These are phyloP conservation scores for Oleoguttula mirabilis DNA, from an alignment of 495 filamentous ascomycete genomes.

Conservation along the genomic window DNA sequence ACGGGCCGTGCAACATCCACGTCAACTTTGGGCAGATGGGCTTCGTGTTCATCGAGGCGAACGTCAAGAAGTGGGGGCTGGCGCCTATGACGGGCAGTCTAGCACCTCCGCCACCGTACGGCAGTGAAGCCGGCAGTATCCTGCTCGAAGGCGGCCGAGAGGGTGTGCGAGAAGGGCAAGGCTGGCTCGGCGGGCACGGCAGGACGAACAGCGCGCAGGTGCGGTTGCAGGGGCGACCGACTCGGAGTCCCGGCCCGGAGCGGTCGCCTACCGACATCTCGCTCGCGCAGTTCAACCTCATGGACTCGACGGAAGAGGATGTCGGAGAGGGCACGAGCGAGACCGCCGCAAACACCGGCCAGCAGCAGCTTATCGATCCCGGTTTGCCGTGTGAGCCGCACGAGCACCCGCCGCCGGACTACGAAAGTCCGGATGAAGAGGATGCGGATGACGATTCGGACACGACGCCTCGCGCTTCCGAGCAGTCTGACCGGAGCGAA, in stretches of 20 bases:
- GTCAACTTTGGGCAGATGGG: constrained; percentile 97
- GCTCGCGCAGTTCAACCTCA: constrained; percentile 62
- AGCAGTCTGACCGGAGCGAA: constrained; percentile 2
- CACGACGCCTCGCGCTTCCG: constrained; percentile 8
- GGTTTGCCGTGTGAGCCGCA: constrained; percentile 24
- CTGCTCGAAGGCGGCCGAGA: constrained; percentile 77
- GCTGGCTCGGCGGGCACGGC: constrained; percentile 38
- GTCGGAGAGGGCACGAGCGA: constrained; percentile 59
- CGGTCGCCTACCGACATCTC: constrained; percentile 96
- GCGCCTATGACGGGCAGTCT: constrained; percentile 92
- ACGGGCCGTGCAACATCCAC: constrained; percentile 80
- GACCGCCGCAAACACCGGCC: constrained; percentile 16
- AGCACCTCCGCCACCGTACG: constrained; percentile 91
- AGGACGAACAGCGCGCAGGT: constrained; percentile 46
- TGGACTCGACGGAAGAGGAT: constrained; percentile 40
- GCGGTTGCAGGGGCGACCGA: constrained; percentile 41
- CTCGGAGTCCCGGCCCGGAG: constrained; percentile 78
- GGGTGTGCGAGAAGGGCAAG: constrained; percentile 45
- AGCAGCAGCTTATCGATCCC: constrained; percentile 11
- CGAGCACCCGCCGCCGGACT: constrained; percentile 32
- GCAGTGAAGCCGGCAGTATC: constrained; percentile 90
- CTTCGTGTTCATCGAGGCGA: constrained; percentile 97
- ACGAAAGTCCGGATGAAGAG: constrained; percentile 27
- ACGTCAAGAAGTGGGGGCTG: constrained; percentile 98
- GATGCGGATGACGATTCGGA: constrained; percentile 12